phyloP scores from a whole-genome alignment of 2,329 filamentous ascomycete species.

The Ascochyta clinopodiicola region DNA sequence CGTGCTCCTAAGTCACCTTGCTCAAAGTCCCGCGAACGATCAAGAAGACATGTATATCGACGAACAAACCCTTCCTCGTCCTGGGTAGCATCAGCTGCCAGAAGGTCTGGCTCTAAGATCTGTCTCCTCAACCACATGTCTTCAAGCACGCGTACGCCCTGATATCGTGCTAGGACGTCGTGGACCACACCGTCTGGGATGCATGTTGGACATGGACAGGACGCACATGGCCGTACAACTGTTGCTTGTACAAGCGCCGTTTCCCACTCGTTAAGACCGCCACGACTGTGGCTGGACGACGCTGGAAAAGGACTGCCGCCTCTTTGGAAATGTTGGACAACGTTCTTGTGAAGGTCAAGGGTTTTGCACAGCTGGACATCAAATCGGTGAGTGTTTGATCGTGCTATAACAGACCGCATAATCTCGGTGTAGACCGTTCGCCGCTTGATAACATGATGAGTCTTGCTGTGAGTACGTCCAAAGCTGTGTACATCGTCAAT shows the following conservation, averaged over 20 bases:
- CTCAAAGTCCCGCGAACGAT: neutral
- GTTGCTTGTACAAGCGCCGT: neutral
- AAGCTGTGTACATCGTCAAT: constrained; percentile 40
- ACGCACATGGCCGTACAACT: neutral
- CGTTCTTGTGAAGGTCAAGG: constrained; percentile 23
- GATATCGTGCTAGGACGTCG: constrained; percentile 34
- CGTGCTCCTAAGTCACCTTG: neutral
- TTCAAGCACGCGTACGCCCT: constrained; percentile 31
- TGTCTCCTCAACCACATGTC: constrained; percentile 29
- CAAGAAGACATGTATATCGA: neutral
- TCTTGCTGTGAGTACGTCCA: constrained; percentile 22
- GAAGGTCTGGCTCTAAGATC: constrained; percentile 20
- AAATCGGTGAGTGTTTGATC: constrained; percentile 26
- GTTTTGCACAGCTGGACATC: constrained; percentile 32
- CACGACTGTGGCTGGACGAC: neutral
- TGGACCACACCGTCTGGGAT: constrained; percentile 23
- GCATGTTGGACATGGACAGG: constrained; percentile 2
- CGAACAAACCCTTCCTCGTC: neutral
- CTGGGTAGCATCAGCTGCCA: constrained; percentile 16
- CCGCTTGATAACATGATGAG: constrained; percentile 17
- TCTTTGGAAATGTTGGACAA: constrained; percentile 25
- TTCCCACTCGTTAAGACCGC: constrained; percentile 1
- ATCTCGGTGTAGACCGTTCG: constrained; percentile 25
- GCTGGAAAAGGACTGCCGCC: constrained; percentile 3
- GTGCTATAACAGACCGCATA: constrained; percentile 27